Base-by-base conservation (phyloP, 2,329 filamentous ascomycete species). In the Ascochyta rabiei region DNA sequence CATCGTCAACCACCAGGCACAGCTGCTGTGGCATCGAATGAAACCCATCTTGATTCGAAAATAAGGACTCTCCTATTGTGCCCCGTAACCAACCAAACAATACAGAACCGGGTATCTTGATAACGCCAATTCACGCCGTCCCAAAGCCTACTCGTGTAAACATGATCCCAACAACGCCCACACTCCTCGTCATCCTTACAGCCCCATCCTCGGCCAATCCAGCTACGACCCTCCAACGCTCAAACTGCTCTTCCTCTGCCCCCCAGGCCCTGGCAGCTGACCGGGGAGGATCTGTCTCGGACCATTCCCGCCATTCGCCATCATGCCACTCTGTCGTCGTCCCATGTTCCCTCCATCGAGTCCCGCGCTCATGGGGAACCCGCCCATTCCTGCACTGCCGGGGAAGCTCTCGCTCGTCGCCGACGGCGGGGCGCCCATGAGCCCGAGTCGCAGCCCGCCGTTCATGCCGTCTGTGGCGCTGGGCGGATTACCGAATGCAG, bases 211-310 rank as follows among this genome's bases (percentile, higher is more conserved):
- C 12, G 30, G 16, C 12, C 19, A 30, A 9, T 8, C 15, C 31
- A 34, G 15, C 44, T 57, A 64, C 16, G 56, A 54, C 4, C 54
- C 57, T 2, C 64, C 61, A 18, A 69, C 68, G 39, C 68, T 71
- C 54, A 69, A 61, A 44, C 69, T 72, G 5, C 68, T 61, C 55
- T 73, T 73, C 33, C 71, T 45, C 57, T 66, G 62, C 21, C 63
- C 62, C 7, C 65, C 62, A 10, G 72, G 71, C 1, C 69, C 69
- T 7, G 72, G 73, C n/a, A 76, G 47, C 45, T 76, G 73, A 0
- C 73, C 73, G 1, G 73, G 73, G 6, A 75, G 53, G 34, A 76
- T 74, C 56, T 74, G 72, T 30, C 73, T 56, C 6, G 71, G 71
- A 0, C 71, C 72, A 1, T 31, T 34, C 30, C 60, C 59, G n/a